Evolutionary conservation across 805 yeast species (phyloP).

Genomic region (Barnettozyma californica): DNA sequence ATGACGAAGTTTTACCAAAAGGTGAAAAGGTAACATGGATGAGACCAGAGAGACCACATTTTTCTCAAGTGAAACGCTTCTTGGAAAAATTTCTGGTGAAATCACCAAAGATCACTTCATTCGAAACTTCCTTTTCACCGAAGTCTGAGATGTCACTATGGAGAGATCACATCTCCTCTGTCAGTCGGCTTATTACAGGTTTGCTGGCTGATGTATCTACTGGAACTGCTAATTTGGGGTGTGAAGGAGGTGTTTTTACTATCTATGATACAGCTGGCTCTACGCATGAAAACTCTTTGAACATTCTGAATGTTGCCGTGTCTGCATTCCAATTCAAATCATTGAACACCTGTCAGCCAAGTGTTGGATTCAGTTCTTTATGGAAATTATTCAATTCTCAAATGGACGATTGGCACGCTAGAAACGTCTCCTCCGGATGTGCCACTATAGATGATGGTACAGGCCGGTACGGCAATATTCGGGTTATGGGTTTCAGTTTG

Average conservation of each 20-base stretch:
- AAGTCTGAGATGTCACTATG: neutral
- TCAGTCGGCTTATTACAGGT: neutral
- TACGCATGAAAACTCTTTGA: neutral
- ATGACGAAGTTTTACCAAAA: neutral
- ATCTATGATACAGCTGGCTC: neutral
- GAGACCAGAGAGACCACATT: neutral
- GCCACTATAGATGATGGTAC: neutral
- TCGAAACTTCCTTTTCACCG: neutral
- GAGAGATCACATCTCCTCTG: neutral
- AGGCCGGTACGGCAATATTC: neutral
- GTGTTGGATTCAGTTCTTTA: neutral
- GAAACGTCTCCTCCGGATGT: neutral
- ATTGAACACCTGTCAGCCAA: neutral
- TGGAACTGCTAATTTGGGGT: neutral
- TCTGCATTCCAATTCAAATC: neutral
- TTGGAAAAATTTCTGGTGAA: neutral
- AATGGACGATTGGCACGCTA: neutral
- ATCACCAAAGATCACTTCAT: neutral
- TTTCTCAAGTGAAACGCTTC: too few relatives aligned
- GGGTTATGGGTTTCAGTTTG: neutral
- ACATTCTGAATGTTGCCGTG: neutral
- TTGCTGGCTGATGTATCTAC: neutral
- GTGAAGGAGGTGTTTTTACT: neutral
- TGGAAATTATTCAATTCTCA: neutral
- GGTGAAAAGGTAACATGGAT: neutral